Percentiles rank a stretch among this genome's conserved stretches.
These are phyloP conservation scores for Rhododendron ovatum DNA, from an alignment of 148 eudicot species.

Conservation along the genomic window DNA sequence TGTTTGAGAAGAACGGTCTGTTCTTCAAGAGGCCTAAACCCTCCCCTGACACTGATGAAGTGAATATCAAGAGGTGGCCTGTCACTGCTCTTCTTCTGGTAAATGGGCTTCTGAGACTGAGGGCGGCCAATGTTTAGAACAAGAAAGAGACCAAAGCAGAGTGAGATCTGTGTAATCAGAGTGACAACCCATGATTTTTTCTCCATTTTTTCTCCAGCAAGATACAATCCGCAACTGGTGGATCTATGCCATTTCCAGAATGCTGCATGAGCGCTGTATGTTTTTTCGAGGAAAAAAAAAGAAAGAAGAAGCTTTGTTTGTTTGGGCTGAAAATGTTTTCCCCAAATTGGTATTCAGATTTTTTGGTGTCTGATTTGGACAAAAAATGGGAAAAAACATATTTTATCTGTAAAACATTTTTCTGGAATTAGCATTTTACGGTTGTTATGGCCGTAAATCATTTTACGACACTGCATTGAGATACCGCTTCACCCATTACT, in stretches of 20 bases:
- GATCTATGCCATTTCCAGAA: not conserved
- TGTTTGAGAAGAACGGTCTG: conserved; percentile 40
- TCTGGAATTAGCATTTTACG: too few species aligned
- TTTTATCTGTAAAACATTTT: too few species aligned
- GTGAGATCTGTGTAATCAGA: conserved; percentile 30
- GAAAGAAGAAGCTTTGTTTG: too few species aligned
- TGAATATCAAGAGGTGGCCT: conserved; percentile 21
- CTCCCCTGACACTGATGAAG: conserved; percentile 48
- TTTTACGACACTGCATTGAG: too few species aligned
- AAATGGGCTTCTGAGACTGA: conserved; percentile 15
- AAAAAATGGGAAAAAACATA: too few species aligned
- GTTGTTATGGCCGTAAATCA: too few species aligned
- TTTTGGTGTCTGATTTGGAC: too few species aligned
- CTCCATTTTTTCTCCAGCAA: conserved; percentile 18
- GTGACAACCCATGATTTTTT: conserved; percentile 44
- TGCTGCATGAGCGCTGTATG: too few species aligned
- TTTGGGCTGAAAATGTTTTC: too few species aligned
- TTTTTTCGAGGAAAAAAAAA: too few species aligned
- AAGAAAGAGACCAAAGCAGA: conserved; percentile 40
- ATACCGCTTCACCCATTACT: too few species aligned
- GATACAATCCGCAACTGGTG: not conserved
- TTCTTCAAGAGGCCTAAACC: conserved; percentile 28
- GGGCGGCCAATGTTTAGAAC: conserved; percentile 36
- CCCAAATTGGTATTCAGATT: too few species aligned
- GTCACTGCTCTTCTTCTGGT: not conserved